phyloP scores from a whole-genome alignment of 2,329 filamentous ascomycete genomes.

The Cytospora leucostoma region DNA sequence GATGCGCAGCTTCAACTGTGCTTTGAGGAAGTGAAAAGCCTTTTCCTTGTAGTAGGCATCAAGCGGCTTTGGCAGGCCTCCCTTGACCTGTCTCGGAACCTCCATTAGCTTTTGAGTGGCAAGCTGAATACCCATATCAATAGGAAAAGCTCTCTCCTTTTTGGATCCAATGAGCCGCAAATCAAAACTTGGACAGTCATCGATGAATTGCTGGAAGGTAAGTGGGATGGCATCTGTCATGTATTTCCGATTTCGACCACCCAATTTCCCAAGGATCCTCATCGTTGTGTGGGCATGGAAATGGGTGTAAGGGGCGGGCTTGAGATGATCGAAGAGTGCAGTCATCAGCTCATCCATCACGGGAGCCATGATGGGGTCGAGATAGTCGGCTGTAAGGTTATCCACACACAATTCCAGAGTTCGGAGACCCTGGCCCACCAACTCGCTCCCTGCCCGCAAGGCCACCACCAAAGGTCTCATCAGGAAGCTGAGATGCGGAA shows the following conservation, averaged over 20 bases:
- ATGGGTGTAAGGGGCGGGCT: slow-evolving; percentile 91
- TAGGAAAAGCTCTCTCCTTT: slow-evolving; percentile 83
- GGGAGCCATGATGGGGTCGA: slow-evolving; percentile 98
- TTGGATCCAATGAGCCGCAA: slow-evolving; percentile 87
- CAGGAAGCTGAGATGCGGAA: slow-evolving; percentile 92
- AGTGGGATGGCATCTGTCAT: slow-evolving; percentile 87
- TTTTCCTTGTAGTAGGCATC: slow-evolving; percentile 93
- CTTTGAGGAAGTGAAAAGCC: slow-evolving; percentile 81
- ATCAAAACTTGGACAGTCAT: slow-evolving; percentile 86
- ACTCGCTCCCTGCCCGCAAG: slow-evolving; percentile 83
- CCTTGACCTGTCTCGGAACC: slow-evolving; percentile 63
- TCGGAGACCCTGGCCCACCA: slow-evolving; percentile 90
- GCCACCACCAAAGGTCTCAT: slow-evolving; percentile 98
- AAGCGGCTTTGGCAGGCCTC: slow-evolving; percentile 55
- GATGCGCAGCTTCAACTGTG: slow-evolving; percentile 87
- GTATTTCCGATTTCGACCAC: slow-evolving; percentile 93
- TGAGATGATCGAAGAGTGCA: slow-evolving; percentile 91
- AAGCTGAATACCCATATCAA: slow-evolving; percentile 81
- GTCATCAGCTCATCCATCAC: slow-evolving; percentile 99
- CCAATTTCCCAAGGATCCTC: slow-evolving; percentile 93
- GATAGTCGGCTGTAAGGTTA: slow-evolving; percentile 94
- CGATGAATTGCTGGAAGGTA: slow-evolving; percentile 79
- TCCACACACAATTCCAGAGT: slow-evolving; percentile 97
- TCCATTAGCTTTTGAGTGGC: slow-evolving; percentile 89
- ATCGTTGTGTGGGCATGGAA: slow-evolving; percentile 98